Evolutionary conservation across 148 eudicot genomes (phyloP), one percentile per base, ranked within the genome.

Genomic region (Rhododendron ferrugineum): DNA sequence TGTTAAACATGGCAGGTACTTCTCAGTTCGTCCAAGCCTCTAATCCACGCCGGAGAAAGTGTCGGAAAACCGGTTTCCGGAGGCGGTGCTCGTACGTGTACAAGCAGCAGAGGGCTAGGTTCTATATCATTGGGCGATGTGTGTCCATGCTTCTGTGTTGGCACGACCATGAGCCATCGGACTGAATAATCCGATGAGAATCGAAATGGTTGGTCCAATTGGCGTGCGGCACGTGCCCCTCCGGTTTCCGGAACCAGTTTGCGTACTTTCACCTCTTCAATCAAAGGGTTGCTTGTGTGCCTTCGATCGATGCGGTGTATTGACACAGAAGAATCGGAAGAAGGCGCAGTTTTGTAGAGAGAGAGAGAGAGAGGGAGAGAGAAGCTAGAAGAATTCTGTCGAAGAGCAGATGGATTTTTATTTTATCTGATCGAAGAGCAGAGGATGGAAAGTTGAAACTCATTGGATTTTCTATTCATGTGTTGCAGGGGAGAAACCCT

Each of bases 91-190:
- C 86, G 62, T 75, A 85, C 26, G 50, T 91, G 81, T 90, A 82
- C 44, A 93, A 91, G 85, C 95, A 92, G 82, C 93, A 93, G 30
- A 91, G 87, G 82, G 92, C 97, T 1, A 89, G 95, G 80, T 82
- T 92, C 58, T 94, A 94, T 46, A 94, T 94, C 68, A 86, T 93
- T 50, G 87, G 92, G 0, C 95, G 93, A 0, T 94, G 95, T 49
- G 89, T 94, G 6, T 84, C 90, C 15, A 94, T 93, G 95, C 97
- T 94, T 85, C 84, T 93, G 42, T 94, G 97, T 84, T 94, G 94
- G 97, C 91, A 86, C 54, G 89, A 92, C 42, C 91, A 91, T 3
- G 89, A 86, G 34, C 30, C 49, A 75, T 47, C 87, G 42, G 60
- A 87, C 46, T 62, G 73, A 66, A 11, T 23, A 40, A 54, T 60